Evolutionary conservation across 208 protist genomes (phyloP), one percentile per base, ranked within the genome.

Genomic region (Leishmania arabica): DNA sequence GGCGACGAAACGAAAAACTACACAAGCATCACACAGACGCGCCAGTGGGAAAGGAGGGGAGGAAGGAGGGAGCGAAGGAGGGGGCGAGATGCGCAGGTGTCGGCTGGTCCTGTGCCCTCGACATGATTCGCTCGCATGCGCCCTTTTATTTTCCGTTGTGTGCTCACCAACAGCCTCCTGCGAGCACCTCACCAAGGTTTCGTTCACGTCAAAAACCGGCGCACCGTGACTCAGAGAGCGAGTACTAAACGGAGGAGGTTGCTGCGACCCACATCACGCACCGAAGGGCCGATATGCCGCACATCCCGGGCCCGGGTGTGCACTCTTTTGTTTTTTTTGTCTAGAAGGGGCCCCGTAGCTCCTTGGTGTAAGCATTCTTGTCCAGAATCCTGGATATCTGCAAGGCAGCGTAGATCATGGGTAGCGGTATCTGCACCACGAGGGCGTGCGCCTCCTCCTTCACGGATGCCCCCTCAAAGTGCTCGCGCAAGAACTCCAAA

Each of bases 401-500:
- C 66, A 97, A 70, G 34, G 88, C 79, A 7, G 91, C 91, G 68
- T 91, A 86, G 9, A 97, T 84, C 69, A 89, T 90, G 1, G 82
- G 78, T 9, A 97, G 77, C 34, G 93, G 91, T 31, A 97, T 85
- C 27, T 88, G 77, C 51, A 97, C 85, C 37, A 95, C 85, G 31
- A 94, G 77, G 17, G 93, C 90, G 74, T 97, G 93, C 9, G 81
- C 68, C 71, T 97, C 93, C 71, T 88, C 77, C 34, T 85, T 75
- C 27, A 97, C 71, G 66, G 77, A 79, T 21, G 92, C 89, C 27
- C 90, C 90, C n/a, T 82, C 75, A 27, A 95, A 87, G 69, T 92
- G 91, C 80, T 97, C 92, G 19, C 79, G 78, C 40, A 97, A 83
- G 66, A 91, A 97, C 49, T 94, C 82, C 19, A 97, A 77, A 60